These are phyloP conservation scores for Fusarium newnesense DNA, from an alignment of 2,329 filamentous ascomycete species.

Conservation along the genomic window DNA sequence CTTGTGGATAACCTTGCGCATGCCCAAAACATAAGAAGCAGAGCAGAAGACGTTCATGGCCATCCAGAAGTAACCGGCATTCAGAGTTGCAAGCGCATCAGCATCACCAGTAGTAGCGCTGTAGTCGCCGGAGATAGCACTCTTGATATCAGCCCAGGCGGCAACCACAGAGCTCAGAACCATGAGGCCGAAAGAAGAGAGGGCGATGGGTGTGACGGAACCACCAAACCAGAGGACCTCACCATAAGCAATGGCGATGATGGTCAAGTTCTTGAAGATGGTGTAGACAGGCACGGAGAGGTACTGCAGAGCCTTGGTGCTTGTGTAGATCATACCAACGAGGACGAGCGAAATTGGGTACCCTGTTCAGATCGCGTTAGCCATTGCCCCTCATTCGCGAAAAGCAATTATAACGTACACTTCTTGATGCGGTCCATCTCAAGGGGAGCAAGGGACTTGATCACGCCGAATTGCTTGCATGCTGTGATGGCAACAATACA, in stretches of 20 bases:
- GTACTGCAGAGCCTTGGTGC: slow-evolving; percentile 94
- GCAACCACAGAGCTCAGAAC: slow-evolving; percentile 93
- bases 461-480: slow-evolving; percentile 83
- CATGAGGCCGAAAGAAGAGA: slow-evolving; percentile 96
- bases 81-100: slow-evolving; percentile 86
- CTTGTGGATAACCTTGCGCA: slow-evolving; percentile 99
- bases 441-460: slow-evolving; percentile 83
- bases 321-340: slow-evolving; percentile 99
- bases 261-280: slow-evolving; percentile 99
- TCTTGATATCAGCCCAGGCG: slow-evolving; percentile 96
- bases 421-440: slow-evolving; percentile 90
- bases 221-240: slow-evolving; percentile 99
- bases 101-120: slow-evolving; percentile 52
- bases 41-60: slow-evolving; percentile 95
- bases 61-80: slow-evolving; percentile 98
- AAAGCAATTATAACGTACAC: slow-evolving; percentile 67
- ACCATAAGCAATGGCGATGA: slow-evolving; percentile 97
- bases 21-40: slow-evolving; percentile 86
- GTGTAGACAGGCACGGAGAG: slow-evolving; percentile 98
- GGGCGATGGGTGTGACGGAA: slow-evolving; percentile 84
- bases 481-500: slow-evolving; percentile 85
- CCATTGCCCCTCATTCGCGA: not conserved
- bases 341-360: slow-evolving; percentile 95
- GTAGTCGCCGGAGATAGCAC: slow-evolving; percentile 73
- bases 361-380: slow-evolving; percentile 65